These are phyloP conservation scores for Nakataea oryzae DNA, from an alignment of 2,329 filamentous ascomycete genomes.

Conservation along the genomic window DNA sequence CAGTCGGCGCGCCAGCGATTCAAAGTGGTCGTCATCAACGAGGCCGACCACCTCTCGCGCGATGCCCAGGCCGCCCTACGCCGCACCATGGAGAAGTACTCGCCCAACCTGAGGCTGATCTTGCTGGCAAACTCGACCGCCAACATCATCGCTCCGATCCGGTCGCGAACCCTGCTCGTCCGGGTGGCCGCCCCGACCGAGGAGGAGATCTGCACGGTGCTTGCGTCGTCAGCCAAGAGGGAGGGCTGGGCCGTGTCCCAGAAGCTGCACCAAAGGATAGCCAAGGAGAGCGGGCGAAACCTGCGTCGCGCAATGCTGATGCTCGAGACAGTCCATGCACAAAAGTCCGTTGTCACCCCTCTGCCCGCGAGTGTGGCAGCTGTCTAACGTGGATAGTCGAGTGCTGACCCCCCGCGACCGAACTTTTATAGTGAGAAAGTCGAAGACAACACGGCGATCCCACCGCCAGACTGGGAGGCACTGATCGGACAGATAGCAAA, in stretches of 20 bases:
- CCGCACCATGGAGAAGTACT: conserved; percentile 99
- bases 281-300: conserved; percentile 83
- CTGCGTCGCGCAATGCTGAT: conserved; percentile 83
- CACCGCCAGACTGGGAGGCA: conserved; percentile 93
- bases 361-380: too few relatives aligned
- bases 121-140: conserved; percentile 91
- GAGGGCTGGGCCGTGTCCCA: conserved; percentile 74
- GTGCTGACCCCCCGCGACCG: neutral
- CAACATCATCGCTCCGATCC: conserved; percentile 98
- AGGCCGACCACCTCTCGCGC: conserved; percentile 86
- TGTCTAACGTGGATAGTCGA: neutral
- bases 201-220: conserved; percentile 69
- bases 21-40: conserved; percentile 98
- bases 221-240: conserved; percentile 61
- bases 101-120: conserved; percentile 84
- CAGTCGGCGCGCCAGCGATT: conserved; percentile 81
- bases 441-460: conserved; percentile 77
- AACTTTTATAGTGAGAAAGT: conserved; percentile 68
- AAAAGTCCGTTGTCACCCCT: conserved; percentile 58
- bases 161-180: conserved; percentile 82
- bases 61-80: conserved; percentile 93
- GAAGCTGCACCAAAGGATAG: conserved; percentile 73
- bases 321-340: conserved; percentile 94
- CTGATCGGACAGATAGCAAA: conserved; percentile 82
- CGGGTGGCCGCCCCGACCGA: conserved; percentile 84